Base-by-base conservation (phyloP, 2,329 filamentous ascomycete species). In the Cercospora brassicicola region DNA sequence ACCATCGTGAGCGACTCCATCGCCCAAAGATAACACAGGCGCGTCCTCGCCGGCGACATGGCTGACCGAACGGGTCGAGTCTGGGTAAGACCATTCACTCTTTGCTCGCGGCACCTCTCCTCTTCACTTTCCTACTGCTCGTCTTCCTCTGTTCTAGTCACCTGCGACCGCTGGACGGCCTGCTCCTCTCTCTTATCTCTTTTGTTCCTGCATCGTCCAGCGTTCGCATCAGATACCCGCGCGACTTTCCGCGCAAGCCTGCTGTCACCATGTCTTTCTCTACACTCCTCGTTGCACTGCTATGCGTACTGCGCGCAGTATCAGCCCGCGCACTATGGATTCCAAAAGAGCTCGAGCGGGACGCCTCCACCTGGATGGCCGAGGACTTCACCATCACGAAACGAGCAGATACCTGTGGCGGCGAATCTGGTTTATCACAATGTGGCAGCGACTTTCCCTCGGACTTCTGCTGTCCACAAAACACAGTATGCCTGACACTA, bases 401-500 rank as follows among this genome's bases (percentile, higher is more conserved):
- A 70, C 69, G 72, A 70, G 68, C 72, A 59, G 66, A 67, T 31
- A 56, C 82, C 42, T 91, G 89, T 78, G 80, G 84, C 45, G 82
- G 84, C 39, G 75, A 82, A 15, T 72, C 77, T 61, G 84, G 69
- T 15, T 77, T 87, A 65, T 77, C 80, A 18, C 82, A 83, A 71
- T 92, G 90, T 76, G 79, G 84, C 26, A 69, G 80, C 30, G 82
- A 81, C 31, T 82, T 91, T 23, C 89, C 90, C 1, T 81, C 81
- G 62, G 83, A 85, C 76, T 92, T 93, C 77, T 93, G 90, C 82
- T 94, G 91, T 76, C 79, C 84, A 3, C 69, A 79, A 30, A 79
- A 77, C 18, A 81, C 83, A 6, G 83, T 76, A 2, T 94, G 91
- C 79, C 81, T 87, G 48, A 74, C 84, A 1, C 84, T 93, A 57